A percentile compares a stretch with the other conserved stretches of the same genome.
These are phyloP conservation scores for Lactarius akahatsu DNA, from an alignment of 768 basidiomycete genomes.

Conservation along the genomic window DNA sequence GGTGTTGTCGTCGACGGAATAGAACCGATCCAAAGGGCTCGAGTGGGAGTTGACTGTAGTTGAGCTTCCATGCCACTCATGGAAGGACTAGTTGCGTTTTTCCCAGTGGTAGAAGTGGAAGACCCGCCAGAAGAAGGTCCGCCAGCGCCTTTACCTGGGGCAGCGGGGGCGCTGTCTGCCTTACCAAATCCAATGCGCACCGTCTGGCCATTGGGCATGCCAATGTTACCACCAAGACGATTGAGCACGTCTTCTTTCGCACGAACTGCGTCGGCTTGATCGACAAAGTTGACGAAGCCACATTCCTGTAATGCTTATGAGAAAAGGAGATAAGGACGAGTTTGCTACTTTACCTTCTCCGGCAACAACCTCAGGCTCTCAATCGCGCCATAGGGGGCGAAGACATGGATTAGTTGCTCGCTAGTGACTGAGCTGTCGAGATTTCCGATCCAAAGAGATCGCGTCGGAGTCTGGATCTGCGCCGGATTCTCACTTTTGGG, in stretches of 20 bases:
- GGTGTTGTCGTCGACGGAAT: conserved; percentile 96
- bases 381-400: conserved; percentile 95
- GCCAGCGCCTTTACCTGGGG: conserved; percentile 74
- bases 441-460: conserved; percentile 98
- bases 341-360: conserved; percentile 76
- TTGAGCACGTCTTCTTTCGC: conserved; percentile 98
- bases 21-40: conserved; percentile 97
- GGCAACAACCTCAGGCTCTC: conserved; percentile 93
- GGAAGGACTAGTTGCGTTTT: conserved; percentile 53
- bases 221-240: conserved; percentile 89
- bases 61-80: conserved; percentile 78
- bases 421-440: conserved; percentile 92
- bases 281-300: conserved; percentile 98
- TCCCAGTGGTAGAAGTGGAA: conserved; percentile 50
- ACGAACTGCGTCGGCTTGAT: conserved; percentile 91
- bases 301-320: conserved; percentile 67
- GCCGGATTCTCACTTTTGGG: conserved; percentile 76
- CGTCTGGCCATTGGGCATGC: conserved; percentile 92
- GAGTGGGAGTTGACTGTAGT: conserved; percentile 86
- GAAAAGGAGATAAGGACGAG: neutral
- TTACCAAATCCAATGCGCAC: conserved; percentile 99
- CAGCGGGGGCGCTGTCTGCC: conserved; percentile 92
- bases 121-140: conserved; percentile 63
- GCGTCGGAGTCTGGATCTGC: conserved; percentile 89
- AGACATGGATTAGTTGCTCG: conserved; percentile 92